Base-by-base conservation (phyloP, 208 protist genomes). In the Strigomonas culicis region DNA sequence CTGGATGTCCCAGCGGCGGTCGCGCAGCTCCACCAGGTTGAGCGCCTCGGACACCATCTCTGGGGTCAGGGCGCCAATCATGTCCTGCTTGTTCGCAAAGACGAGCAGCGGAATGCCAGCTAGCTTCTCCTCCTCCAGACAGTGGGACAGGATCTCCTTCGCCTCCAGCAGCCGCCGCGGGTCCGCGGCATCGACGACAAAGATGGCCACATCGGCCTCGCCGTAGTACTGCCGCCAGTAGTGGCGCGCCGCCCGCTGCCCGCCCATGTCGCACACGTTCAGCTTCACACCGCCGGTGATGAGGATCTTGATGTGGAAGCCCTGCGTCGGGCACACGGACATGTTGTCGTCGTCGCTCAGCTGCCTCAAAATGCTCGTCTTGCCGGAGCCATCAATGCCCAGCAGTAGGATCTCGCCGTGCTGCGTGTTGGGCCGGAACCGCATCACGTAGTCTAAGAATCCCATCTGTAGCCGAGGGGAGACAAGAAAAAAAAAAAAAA, bases 191-290 rank as follows among this genome's bases (percentile, higher is more conserved):
- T 99, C 98, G 15, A 99, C 72, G 46, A 99, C 96, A 72, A 96
- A 99, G 25, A 97, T 79, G 50, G 98, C 53, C 0, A 83, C 87
- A 71, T 99, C 95, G 0, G 93, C 94, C 32, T 97, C 82, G 19
- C 87, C 82, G 76, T 97, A 99, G 71, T 99, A 99, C 77, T 99
- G 96, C 31, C 94, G 65, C 97, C 98, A 99, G 84, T 99, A 99
- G 31, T 90, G 88, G 4, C 98, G 88, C 41, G 98, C 94, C 27
- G 80, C 81, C 19, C 84, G 81, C 70, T 98, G 96, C 11, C 96
- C 98, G 21, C 98, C 97, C 69, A 99, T 97, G 78, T 99, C 98
- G 95, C 96, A 99, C 28, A 99, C 92, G 72, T 98, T 98, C 32
- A 99, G 77, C 68, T 98, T 98, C 49, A 99, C 85, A 6, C 87